These are phyloP conservation scores for Nemania sp. DNA, from an alignment of 2,329 filamentous ascomycete genomes.

Conservation along the genomic window DNA sequence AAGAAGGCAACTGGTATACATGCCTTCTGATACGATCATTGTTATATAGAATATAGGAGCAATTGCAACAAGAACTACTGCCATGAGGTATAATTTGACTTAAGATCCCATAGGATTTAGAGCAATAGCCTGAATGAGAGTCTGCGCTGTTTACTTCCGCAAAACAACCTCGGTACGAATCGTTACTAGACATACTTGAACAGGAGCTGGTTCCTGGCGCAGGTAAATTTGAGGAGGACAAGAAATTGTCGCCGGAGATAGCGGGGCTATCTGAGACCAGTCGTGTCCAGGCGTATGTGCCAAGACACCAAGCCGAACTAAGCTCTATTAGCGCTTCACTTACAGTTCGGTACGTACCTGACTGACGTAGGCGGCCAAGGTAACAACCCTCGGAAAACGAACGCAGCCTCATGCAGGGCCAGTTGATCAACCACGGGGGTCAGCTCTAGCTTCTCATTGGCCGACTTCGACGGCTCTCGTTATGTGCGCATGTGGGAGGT, in stretches of 20 bases:
- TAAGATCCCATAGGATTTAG: no score
- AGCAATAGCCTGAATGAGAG: no score
- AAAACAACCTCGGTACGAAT: no score
- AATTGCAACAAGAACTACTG: no score
- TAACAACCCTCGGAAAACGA: constrained; percentile 8
- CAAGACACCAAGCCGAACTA: constrained; percentile 11
- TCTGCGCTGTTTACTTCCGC: no score
- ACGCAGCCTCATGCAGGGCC: constrained; percentile 34
- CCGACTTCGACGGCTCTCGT: constrained; percentile 1
- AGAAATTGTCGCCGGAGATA: constrained; percentile 16
- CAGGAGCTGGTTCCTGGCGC: no score
- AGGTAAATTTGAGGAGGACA: background rate
- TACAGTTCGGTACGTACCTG: background rate
- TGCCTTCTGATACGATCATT: no score
- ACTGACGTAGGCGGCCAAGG: constrained; percentile 16
- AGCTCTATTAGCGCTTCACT: background rate
- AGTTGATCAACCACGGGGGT: constrained; percentile 37
- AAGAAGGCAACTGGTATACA: no score
- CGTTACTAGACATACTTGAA: no score
- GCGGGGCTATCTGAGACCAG: background rate
- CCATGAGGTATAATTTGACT: no score
- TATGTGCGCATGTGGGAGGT: background rate
- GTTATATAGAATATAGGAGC: no score
- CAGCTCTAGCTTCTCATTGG: constrained; percentile 32
- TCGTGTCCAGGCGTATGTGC: background rate